Evolutionary conservation across 805 yeast genomes (phyloP), one percentile per base, ranked within the genome.

Genomic region (Metschnikowia picachoensis): DNA sequence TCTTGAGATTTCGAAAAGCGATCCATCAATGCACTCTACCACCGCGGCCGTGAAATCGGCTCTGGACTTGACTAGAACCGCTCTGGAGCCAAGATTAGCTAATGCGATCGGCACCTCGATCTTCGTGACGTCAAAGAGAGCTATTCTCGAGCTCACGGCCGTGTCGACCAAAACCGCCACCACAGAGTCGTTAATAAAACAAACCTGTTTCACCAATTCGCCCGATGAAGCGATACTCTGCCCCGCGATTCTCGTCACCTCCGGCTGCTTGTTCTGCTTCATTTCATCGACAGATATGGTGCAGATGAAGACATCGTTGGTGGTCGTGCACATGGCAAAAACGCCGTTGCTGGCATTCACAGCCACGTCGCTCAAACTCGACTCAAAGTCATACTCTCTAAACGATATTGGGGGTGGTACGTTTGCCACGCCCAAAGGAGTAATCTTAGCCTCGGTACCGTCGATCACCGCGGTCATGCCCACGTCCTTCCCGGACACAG

Each of bases 381-480:
- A 72, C 1, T 48, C 52, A 11, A 81, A 67, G 9, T 75, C 78
- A 41, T 88, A 64, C 40, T 82, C 87, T 47, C 95, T 76, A 60
- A 76, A 84, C 20, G 87, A 77, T 60, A 88, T 80, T 36, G 99
- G 99, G 0, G 99, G 99, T 3, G 99, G 99, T 10, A 89, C 92
- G 60, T 83, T 89, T 2, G 96, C 96, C 29, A 83, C 61, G 1
- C 85, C 76, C 32, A 94, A 72, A 0, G 98, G 97, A 0, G 99
- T 92, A 17, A 90, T 67, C 53, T 81, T 79, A 12, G 84, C 78
- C 11, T 76, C 73, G 1, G 64, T 56, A 2, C 97, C 97, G 67
- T 94, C 98, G 31, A 85, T 72, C 0, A 92, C 97, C 16, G 86
- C 67, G 9, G 82, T 79, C 74, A 86, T 80, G 39, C 99, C 98